Percentiles rank a stretch among this genome's conserved stretches.
These are phyloP conservation scores for Diaporthe nobilis DNA, from an alignment of 2,329 filamentous ascomycete species.

Conservation along the genomic window DNA sequence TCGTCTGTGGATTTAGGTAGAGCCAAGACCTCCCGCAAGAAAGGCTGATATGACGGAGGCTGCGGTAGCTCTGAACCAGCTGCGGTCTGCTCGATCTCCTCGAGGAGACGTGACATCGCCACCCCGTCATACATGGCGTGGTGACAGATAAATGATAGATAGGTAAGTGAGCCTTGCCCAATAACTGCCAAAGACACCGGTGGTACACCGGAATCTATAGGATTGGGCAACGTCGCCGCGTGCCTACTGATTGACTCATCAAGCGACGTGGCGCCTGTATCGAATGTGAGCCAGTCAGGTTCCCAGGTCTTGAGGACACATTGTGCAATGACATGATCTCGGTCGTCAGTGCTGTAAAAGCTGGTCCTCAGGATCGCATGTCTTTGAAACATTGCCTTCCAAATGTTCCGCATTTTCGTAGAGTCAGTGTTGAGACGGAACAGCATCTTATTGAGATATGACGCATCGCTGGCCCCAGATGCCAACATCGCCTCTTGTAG, in stretches of 20 bases:
- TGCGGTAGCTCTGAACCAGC: constrained; percentile 60
- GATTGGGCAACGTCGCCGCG: constrained; percentile 53
- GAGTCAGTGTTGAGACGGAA: constrained; percentile 70
- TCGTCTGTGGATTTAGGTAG: constrained; percentile 63
- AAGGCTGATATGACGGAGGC: constrained; percentile 71
- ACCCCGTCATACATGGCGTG: constrained; percentile 91
- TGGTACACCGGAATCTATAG: constrained; percentile 60
- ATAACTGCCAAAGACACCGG: constrained; percentile 63
- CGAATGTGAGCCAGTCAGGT: constrained; percentile 57
- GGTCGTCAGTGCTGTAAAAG: constrained; percentile 76
- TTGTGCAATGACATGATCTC: constrained; percentile 77
- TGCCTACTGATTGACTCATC: constrained; percentile 57
- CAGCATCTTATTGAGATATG: constrained; percentile 82
- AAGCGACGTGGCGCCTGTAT: constrained; percentile 48
- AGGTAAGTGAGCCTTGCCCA: constrained; percentile 47
- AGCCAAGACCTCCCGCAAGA: constrained; percentile 71
- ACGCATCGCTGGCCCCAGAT: constrained; percentile 58
- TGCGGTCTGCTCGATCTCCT: constrained; percentile 77
- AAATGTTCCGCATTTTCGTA: constrained; percentile 68
- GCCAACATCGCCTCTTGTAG: constrained; percentile 91
- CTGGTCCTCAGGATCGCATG: constrained; percentile 85
- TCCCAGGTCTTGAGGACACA: constrained; percentile 70
- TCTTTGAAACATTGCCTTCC: constrained; percentile 72
- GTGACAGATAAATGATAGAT: constrained; percentile 72
- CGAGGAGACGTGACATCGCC: constrained; percentile 78